Evolutionary conservation across 164 flowering plant genomes (phyloP).

Genomic region (Magnolia officinalis): DNA sequence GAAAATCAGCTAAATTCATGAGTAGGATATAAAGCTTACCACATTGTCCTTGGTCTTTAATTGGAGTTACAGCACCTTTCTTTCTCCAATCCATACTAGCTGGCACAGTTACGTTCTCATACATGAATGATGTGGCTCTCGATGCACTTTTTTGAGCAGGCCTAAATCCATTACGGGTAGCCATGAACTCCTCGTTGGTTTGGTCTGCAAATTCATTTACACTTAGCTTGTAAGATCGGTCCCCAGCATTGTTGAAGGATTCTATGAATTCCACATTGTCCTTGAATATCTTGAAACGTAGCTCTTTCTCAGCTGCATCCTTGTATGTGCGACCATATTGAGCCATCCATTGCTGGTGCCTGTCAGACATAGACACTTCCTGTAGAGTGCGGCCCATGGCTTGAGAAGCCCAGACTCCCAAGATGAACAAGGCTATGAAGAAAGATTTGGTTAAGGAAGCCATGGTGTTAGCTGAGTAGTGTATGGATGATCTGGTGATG

Average conservation of each 20-base stretch:
- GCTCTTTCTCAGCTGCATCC: slow-evolving; percentile 33
- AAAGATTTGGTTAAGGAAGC: background rate
- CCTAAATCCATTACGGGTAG: slow-evolving; percentile 9
- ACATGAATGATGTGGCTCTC: slow-evolving; percentile 16
- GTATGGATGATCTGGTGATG: background rate
- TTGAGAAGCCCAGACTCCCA: slow-evolving; percentile 12
- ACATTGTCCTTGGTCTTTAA: slow-evolving; percentile 23
- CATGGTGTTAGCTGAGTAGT: background rate
- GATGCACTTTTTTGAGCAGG: background rate
- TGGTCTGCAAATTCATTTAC: slow-evolving; percentile 34
- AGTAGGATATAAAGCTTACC: slow-evolving; percentile 9
- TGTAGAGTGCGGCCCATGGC: slow-evolving; percentile 19
- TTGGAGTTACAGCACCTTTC: slow-evolving; percentile 24
- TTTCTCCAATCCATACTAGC: slow-evolving; percentile 25
- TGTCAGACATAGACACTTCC: slow-evolving; percentile 21
- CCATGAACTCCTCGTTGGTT: slow-evolving; percentile 36
- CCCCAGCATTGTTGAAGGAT: slow-evolving; percentile 2
- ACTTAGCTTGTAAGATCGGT: slow-evolving; percentile 19
- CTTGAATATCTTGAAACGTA: slow-evolving; percentile 22
- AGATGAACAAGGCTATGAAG: slow-evolving; percentile 6
- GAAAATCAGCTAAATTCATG: background rate
- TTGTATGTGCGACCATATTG: slow-evolving; percentile 26
- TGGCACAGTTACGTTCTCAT: slow-evolving; percentile 27
- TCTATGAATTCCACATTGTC: background rate
- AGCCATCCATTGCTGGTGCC: slow-evolving; percentile 42